Conservation (phyloP, 345 rosid genomes). For the Limnanthes douglasii region DNA sequence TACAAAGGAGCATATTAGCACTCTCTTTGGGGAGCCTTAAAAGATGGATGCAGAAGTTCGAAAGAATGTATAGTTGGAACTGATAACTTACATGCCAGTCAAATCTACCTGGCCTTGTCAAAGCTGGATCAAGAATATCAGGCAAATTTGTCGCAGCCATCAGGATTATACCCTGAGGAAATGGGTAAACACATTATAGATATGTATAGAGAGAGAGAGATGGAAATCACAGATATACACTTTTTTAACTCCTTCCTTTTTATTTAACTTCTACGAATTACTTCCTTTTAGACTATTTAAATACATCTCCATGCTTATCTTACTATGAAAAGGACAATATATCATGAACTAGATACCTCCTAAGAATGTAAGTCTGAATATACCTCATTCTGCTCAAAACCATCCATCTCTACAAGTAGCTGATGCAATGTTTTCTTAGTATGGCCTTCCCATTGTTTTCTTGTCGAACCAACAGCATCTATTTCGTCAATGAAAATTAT, state of each 20-base stretch:
- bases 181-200: conserved; percentile 6
- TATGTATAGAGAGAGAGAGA: neutral
- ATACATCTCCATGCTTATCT: too few species aligned
- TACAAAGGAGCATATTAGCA: conserved; percentile 22
- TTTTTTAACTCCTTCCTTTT: too few species aligned
- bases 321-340: too few species aligned
- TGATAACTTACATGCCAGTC: conserved; percentile 82
- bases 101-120: conserved; percentile 99
- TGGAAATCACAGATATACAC: conserved; percentile 2
- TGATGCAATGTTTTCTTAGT: conserved; percentile 99
- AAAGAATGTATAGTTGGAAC: too few species aligned
- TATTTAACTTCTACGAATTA: too few species aligned
- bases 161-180: conserved; percentile 73
- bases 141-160: conserved; percentile 99
- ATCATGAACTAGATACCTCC: too few species aligned
- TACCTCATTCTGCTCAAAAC: conserved; percentile 98
- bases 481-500: conserved; percentile 97
- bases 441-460: conserved; percentile 99
- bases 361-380: too few species aligned
- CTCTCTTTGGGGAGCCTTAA: conserved; percentile 1
- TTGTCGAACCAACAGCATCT: conserved; percentile 93
- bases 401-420: conserved; percentile 98
- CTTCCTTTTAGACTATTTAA: too few species aligned
- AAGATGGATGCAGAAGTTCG: too few species aligned
- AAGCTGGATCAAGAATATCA: conserved; percentile 98